Evolutionary conservation across 352 stramenopile genomes (phyloP), one percentile per base, ranked within the genome.

Genomic region (Phytophthora sp.): DNA sequence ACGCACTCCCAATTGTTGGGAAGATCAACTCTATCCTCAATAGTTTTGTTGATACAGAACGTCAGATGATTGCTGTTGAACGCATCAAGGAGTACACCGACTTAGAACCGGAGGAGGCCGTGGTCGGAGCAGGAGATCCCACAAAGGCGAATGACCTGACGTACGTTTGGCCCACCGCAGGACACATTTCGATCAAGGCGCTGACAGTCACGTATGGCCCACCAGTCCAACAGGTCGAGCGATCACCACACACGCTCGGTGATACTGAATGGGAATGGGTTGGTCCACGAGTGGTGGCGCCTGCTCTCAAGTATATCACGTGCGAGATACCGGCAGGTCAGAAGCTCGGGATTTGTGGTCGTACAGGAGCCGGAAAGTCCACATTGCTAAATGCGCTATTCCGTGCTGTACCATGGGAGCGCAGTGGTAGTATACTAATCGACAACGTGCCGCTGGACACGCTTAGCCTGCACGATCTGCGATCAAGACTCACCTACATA

Each of bases 51-150:
- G 88, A 94, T 42, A 96, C 90, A 1, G 92, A 98, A 68, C 89
- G 93, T 21, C 84, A 97, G 34, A 96, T 97, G 85, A 92, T 97
- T n/a, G 81, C 84, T 5, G 89, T 97, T 12, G 91, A 98, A 66
- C 87, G 91, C 13, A 76, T 97, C 23, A 82, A 87, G 26, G 89
- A 97, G 65, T 97, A 96, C 72, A 54, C 68, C 0, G 69, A 77
- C 44, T 48, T 95, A 7, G 59, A 79, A 1, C 49, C 66, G 5
- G 86, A 93, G 59, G 79, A 86, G 46, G n/a, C 32, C 1, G 43
- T 71, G 4, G 57, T 84, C 24, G 49, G 53, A 13, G 9, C 24
- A 9, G 20, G 10, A 44, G 18, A 43, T 37, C 3, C 5, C 26
- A 6, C 27, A 27, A 68, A 65, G 15, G 10, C 64, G 26, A 53